A percentile compares a stretch with the other conserved stretches of the same genome.
phyloP scores from a whole-genome alignment of 1,139 yeast genomes.

The Citeromyces siamensis region DNA sequence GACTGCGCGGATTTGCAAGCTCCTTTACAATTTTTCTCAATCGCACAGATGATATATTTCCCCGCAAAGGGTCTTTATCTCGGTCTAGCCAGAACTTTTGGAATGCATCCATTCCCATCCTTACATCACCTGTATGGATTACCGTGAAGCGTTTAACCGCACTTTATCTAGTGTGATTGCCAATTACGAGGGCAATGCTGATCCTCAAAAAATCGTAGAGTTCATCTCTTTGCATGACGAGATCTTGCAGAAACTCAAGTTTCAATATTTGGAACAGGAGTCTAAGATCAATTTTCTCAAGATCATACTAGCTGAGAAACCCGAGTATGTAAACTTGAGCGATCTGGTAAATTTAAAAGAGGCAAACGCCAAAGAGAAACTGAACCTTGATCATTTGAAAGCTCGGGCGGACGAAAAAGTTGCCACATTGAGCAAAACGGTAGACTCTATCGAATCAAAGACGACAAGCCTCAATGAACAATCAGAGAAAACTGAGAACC shows the following conservation, averaged over 20 bases:
- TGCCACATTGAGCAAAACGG: background rate
- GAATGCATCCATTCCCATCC: slow-evolving; percentile 1
- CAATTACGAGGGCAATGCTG: slow-evolving; percentile 1
- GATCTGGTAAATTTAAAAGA: slow-evolving; percentile 3
- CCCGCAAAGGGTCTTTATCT: background rate
- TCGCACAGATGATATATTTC: background rate
- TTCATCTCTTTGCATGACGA: background rate
- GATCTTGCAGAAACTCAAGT: slow-evolving; percentile 4
- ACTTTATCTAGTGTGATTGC: background rate
- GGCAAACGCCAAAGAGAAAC: slow-evolving; percentile 1
- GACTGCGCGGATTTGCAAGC: background rate
- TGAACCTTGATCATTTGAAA: background rate
- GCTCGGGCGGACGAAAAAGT: background rate
- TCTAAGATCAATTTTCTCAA: slow-evolving; percentile 5
- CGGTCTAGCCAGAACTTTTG: background rate
- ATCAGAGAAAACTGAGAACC: background rate
- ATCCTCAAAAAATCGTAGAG: slow-evolving; percentile 4
- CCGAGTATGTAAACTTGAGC: slow-evolving; percentile 4
- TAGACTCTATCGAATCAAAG: background rate
- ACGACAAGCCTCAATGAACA: background rate
- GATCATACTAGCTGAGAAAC: slow-evolving; percentile 5
- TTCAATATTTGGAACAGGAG: slow-evolving; percentile 7
- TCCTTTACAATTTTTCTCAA: background rate
- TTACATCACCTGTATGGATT: background rate
- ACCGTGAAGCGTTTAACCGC: background rate